These are phyloP conservation scores for Citeromyces hawaiiensis DNA, from an alignment of 1,139 yeast genomes.

Conservation along the genomic window DNA sequence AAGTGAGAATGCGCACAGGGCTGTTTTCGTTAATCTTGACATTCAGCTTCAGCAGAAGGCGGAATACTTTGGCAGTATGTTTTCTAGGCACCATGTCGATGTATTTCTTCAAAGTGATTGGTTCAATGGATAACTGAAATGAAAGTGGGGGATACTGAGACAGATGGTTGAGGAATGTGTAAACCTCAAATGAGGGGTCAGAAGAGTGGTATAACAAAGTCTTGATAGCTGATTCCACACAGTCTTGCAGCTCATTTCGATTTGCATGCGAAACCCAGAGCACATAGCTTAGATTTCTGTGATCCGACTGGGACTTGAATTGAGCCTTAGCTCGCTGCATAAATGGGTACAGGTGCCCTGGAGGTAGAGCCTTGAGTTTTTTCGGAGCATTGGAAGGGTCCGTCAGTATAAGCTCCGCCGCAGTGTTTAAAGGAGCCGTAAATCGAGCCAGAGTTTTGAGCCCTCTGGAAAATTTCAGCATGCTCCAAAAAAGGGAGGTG, in stretches of 20 bases:
- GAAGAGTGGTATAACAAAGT: not conserved
- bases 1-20: not conserved
- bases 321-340: not conserved
- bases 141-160: not conserved
- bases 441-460: not conserved
- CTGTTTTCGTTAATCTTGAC: not conserved
- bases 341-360: not conserved
- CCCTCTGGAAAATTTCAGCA: not conserved
- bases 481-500: not conserved
- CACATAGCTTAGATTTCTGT: not conserved
- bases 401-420: not conserved
- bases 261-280: not conserved
- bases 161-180: not conserved
- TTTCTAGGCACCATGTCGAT: not conserved
- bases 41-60: not conserved
- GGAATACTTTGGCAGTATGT: not conserved
- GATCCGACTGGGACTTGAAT: not conserved
- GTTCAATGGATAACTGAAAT: not conserved
- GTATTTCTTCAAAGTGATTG: not conserved
- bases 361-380: not conserved
- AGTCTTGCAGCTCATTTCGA: not conserved
- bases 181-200: not conserved
- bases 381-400: not conserved
- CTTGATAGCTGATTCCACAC: not conserved
- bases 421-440: not conserved